Evolutionary conservation across 140 eudicot genomes (phyloP).

Genomic region (Erigeron philadelphicus): DNA sequence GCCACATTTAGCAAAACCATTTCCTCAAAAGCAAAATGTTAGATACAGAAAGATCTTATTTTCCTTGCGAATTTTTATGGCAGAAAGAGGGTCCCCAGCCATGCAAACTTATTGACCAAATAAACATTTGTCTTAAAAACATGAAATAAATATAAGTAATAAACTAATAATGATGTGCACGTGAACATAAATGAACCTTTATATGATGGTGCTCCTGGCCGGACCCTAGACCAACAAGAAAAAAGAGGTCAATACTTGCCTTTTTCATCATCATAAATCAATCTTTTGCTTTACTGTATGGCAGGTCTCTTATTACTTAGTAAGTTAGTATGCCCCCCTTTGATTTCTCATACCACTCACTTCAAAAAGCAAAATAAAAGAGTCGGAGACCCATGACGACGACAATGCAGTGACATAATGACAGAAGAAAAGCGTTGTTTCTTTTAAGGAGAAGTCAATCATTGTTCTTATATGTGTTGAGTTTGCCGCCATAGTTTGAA

Average conservation of each 20-base stretch:
- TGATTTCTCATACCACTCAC: not conserved
- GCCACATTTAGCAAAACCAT: no score
- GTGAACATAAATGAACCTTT: slow-evolving; percentile 9
- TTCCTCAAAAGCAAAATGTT: no score
- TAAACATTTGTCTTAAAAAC: no score
- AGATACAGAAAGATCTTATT: no score
- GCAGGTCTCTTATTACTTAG: not conserved
- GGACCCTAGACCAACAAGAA: slow-evolving; percentile 1
- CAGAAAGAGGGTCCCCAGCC: no score
- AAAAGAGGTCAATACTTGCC: slow-evolving; percentile 14
- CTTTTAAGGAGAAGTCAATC: slow-evolving; percentile 17
- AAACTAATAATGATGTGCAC: slow-evolving; percentile 21
- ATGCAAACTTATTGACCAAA: no score
- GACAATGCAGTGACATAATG: slow-evolving; percentile 6
- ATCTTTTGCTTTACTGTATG: not conserved
- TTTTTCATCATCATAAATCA: not conserved
- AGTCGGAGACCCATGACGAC: not conserved
- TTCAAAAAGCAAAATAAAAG: slow-evolving; percentile 1
- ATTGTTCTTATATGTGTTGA: slow-evolving; percentile 5
- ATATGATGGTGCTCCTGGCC: slow-evolving; percentile 15
- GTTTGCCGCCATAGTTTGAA: slow-evolving; percentile 1
- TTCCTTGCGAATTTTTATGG: no score
- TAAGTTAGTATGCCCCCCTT: not conserved
- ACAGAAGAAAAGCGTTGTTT: not conserved
- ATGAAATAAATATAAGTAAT: not conserved